A percentile compares a stretch with the other conserved stretches of the same genome.
Conservation (phyloP, 2,329 filamentous ascomycete genomes). For the Akanthomyces dipterigenus region DNA sequence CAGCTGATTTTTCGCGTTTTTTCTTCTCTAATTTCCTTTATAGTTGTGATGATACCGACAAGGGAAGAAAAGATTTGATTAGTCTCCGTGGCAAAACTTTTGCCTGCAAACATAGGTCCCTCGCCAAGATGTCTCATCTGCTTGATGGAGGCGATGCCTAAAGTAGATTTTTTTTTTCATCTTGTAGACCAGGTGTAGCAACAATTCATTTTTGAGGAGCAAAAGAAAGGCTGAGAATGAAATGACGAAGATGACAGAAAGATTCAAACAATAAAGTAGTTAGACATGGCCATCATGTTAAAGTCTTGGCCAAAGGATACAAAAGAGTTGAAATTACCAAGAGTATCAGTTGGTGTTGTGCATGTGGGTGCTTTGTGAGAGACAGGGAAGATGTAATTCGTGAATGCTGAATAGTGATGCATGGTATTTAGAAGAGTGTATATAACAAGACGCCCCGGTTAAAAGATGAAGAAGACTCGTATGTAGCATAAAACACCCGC, state of each 20-base stretch:
- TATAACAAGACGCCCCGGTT: neutral
- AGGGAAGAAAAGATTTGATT: slow-evolving; percentile 5
- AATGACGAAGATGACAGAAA: neutral
- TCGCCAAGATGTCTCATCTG: neutral
- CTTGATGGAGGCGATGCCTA: neutral
- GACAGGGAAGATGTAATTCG: neutral
- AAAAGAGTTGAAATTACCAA: neutral
- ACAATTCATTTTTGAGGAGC: neutral
- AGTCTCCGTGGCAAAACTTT: neutral
- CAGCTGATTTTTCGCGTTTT: neutral
- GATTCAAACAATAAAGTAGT: neutral
- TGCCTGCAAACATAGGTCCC: neutral
- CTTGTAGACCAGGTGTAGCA: neutral
- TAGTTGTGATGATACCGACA: slow-evolving; percentile 14
- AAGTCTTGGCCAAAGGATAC: neutral
- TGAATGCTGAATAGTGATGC: neutral
- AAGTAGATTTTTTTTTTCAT: neutral
- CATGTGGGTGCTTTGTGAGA: neutral
- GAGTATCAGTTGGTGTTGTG: too few species aligned
- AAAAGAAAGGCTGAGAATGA: neutral
- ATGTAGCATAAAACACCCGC: too few species aligned
- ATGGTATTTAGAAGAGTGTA: neutral
- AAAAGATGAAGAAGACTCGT: neutral
- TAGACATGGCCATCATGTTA: neutral
- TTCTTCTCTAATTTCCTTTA: slow-evolving; percentile 10